Base-by-base conservation (phyloP, 352 stramenopile genomes). In the Globisporangium recalcitrans region DNA sequence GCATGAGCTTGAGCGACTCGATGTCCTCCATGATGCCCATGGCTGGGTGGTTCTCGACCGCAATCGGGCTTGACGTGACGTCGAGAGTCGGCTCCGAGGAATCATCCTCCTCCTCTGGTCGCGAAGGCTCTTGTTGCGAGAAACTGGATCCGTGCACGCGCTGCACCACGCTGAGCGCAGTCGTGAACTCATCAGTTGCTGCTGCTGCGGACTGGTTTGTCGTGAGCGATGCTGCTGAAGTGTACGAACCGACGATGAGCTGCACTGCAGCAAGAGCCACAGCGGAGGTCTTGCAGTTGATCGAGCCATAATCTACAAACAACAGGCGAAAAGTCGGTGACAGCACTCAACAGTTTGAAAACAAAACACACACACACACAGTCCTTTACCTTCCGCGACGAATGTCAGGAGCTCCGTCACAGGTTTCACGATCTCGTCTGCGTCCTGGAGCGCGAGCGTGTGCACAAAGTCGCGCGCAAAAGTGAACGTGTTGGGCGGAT, bases 391-490 rank as follows among this genome's bases (percentile, higher is more conserved):
- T 68, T 70, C 64, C 2, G 29, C 38, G n/a, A 67, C 64, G 9
- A 52, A 31, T 21, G 48, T 34, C 2, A 70, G 53, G 2, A 70
- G 49, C 8, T 68, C 64, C 26, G 27, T 48, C 19, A 70, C 59
- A 3, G 46, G 16, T 11, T 68, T 16, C 4, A 63, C 29, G 29
- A 64, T 36, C 13, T 63, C 64, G 40, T 68, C 52, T 16, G 64
- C 61, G 52, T 80, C 71, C 34, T 81, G 60, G 1, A 78, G 61
- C 49, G 74, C 54, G 8, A 85, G 72, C 40, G 77, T 44, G 13
- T 75, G 69, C 36, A 82, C 70, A 27, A 91, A 78, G 63, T 90
- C 81, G 2, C 83, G 76, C 4, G 80, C 79, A 59, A 88, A 88
- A 0, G 76, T 85, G 61, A 90, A 82, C 11, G 65, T 58, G 40